These are phyloP conservation scores for Neurospora sublineolata DNA, from an alignment of 495 filamentous ascomycete genomes.

Conservation along the genomic window DNA sequence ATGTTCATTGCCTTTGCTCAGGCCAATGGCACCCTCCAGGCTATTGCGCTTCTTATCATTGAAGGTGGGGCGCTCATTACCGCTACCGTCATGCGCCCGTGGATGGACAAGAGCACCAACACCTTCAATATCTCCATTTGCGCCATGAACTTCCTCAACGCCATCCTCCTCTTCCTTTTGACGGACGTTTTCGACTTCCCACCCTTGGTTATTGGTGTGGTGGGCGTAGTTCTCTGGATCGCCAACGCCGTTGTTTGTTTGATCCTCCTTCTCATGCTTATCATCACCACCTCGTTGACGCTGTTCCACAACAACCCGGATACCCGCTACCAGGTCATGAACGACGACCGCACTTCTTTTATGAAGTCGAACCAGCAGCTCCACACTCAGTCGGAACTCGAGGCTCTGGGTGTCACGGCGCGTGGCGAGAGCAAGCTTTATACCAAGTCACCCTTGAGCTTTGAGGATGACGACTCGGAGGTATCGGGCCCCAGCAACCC, in stretches of 20 bases:
- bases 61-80: slow-evolving; percentile 72
- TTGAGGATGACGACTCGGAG: slow-evolving; percentile 71
- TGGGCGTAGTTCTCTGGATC: slow-evolving; percentile 90
- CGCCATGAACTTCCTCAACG: slow-evolving; percentile 81
- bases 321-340: slow-evolving; percentile 91
- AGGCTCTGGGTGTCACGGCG: slow-evolving; percentile 85
- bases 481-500: slow-evolving; percentile 31
- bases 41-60: slow-evolving; percentile 73
- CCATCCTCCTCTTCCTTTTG: slow-evolving; percentile 75
- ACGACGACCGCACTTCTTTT: slow-evolving; percentile 90
- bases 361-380: slow-evolving; percentile 95
- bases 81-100: slow-evolving; percentile 73
- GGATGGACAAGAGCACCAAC: slow-evolving; percentile 99
- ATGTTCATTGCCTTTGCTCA: slow-evolving; percentile 88
- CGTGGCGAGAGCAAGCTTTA: slow-evolving; percentile 66
- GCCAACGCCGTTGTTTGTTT: slow-evolving; percentile 81
- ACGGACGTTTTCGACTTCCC: slow-evolving; percentile 78
- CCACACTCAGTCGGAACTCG: slow-evolving; percentile 65
- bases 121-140: slow-evolving; percentile 91
- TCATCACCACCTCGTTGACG: slow-evolving; percentile 72
- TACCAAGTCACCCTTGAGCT: slow-evolving; percentile 47
- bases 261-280: slow-evolving; percentile 75
- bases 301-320: slow-evolving; percentile 92
- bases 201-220: slow-evolving; percentile 76
- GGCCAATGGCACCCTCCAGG: slow-evolving; percentile 60